These are phyloP conservation scores for Teratosphaeria pseudoeucalypti DNA, from an alignment of 2,329 filamentous ascomycete genomes.

Conservation along the genomic window DNA sequence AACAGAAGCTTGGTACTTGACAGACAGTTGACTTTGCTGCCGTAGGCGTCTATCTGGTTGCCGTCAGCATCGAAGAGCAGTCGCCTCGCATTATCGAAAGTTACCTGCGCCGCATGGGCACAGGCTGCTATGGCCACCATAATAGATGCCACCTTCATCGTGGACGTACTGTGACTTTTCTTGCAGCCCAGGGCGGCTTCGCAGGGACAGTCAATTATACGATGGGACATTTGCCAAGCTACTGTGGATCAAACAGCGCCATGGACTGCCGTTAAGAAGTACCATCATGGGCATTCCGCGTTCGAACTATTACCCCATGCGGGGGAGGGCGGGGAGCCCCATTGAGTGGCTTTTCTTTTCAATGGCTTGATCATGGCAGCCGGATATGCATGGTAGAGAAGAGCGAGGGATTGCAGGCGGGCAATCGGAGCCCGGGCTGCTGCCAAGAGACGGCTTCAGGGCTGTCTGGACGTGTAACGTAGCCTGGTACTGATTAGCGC, in stretches of 20 bases:
- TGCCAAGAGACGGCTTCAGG: not conserved
- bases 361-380: not conserved
- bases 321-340: not conserved
- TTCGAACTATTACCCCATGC: not conserved
- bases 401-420: too few species aligned
- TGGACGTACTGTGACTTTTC: not conserved
- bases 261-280: not conserved
- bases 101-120: slow-evolving; percentile 5
- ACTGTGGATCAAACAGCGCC: not conserved
- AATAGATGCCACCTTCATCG: not conserved
- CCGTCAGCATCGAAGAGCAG: slow-evolving; percentile 16
- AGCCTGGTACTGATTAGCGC: not conserved
- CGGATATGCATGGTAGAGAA: not conserved
- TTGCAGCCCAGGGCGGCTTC: not conserved
- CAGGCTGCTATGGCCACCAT: not conserved
- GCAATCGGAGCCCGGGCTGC: too few species aligned
- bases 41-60: slow-evolving; percentile 12
- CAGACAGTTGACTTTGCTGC: not conserved
- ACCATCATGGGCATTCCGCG: not conserved
- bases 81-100: slow-evolving; percentile 13
- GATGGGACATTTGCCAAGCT: not conserved
- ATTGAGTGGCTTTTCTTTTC: not conserved
- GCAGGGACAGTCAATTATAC: not conserved
- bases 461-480: not conserved
- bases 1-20: not conserved